These are phyloP conservation scores for Pseudogymnoascus sp. DNA, from an alignment of 2,329 filamentous ascomycete species.

Conservation along the genomic window DNA sequence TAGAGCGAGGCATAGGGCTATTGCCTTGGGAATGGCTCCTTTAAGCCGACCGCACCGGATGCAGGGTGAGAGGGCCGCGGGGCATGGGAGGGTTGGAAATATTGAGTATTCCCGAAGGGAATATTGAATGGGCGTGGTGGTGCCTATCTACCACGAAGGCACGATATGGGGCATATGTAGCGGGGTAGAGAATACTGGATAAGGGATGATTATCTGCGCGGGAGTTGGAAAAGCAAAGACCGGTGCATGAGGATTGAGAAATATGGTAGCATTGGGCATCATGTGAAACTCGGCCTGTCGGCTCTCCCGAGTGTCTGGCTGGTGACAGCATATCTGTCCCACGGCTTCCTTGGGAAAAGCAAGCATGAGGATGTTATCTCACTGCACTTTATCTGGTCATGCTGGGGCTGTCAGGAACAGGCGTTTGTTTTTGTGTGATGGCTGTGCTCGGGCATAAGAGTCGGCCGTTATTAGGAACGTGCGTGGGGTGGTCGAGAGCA, in stretches of 20 bases:
- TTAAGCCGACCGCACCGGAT: neutral
- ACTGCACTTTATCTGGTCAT: neutral
- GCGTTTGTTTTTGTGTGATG: neutral
- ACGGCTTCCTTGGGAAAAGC: neutral
- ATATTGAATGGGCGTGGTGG: neutral
- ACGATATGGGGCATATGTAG: neutral
- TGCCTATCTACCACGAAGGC: neutral
- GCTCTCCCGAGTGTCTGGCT: neutral
- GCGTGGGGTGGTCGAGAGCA: neutral
- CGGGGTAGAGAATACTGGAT: neutral
- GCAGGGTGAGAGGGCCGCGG: neutral
- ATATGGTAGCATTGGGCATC: neutral
- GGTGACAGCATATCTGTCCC: neutral
- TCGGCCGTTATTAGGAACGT: neutral
- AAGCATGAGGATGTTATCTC: neutral
- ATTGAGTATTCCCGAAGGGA: neutral
- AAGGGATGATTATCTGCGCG: neutral
- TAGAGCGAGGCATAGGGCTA: neutral
- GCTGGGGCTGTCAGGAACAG: neutral
- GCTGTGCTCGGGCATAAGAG: neutral
- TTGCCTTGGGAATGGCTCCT: neutral
- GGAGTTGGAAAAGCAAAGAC: neutral
- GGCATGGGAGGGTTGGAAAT: neutral
- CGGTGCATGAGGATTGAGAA: neutral
- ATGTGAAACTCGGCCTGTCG: neutral